phyloP scores from a whole-genome alignment of 345 rosid species.

The Populus davidiana region DNA sequence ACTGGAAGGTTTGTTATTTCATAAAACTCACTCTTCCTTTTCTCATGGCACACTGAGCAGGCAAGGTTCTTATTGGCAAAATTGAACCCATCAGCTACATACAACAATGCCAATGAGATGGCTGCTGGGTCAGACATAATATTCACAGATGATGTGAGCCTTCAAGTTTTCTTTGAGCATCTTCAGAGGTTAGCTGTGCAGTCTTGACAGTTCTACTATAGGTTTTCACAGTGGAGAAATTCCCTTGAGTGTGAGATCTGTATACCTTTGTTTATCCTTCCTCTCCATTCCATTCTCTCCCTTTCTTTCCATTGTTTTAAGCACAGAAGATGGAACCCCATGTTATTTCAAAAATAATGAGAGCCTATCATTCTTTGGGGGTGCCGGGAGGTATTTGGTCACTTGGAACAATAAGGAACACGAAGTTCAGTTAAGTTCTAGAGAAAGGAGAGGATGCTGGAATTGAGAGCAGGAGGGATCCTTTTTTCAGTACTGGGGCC shows the following conservation, averaged over 20 bases:
- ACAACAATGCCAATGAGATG: slow-evolving; percentile 68
- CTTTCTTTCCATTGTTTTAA: slow-evolving; percentile 20
- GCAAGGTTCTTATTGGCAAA: slow-evolving; percentile 95
- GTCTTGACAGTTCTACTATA: slow-evolving; percentile 44
- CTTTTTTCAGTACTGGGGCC: slow-evolving; percentile 4
- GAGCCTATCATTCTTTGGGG: slow-evolving; percentile 27
- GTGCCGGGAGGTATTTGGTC: slow-evolving; percentile 10
- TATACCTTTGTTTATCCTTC: slow-evolving; percentile 16
- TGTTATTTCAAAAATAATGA: slow-evolving; percentile 19
- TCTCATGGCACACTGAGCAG: slow-evolving; percentile 37
- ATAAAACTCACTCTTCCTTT: neutral
- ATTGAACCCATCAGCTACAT: slow-evolving; percentile 93
- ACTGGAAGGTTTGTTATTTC: neutral
- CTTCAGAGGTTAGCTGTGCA: slow-evolving; percentile 97
- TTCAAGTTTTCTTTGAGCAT: slow-evolving; percentile 93
- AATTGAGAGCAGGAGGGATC: slow-evolving; percentile 19
- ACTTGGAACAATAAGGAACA: slow-evolving; percentile 18
- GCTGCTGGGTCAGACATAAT: slow-evolving; percentile 85
- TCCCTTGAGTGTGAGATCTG: slow-evolving; percentile 27
- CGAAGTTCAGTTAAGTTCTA: neutral
- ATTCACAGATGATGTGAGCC: slow-evolving; percentile 93
- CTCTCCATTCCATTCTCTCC: slow-evolving; percentile 17
- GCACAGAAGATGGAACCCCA: slow-evolving; percentile 18
- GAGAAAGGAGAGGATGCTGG: slow-evolving; percentile 17
- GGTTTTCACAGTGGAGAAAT: slow-evolving; percentile 19